Base-by-base conservation (phyloP, 495 filamentous ascomycete species). In the Penicillium robsamsonii region DNA sequence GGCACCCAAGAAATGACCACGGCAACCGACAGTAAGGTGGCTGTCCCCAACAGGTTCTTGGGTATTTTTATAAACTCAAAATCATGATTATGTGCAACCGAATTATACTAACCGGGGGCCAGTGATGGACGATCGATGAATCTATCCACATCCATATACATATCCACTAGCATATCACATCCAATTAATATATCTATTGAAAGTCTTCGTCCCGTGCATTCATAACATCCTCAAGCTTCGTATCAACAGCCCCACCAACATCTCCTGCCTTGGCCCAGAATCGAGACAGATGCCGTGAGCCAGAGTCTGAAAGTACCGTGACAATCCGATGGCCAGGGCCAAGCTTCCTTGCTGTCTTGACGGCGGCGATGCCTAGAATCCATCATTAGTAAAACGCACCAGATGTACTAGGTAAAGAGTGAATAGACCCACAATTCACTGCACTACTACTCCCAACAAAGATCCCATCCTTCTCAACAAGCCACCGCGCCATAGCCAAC, bases 391-490 rank as follows among this genome's bases (percentile, higher is more conserved):
- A 46, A 25, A 51, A 38, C 27, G 13, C 4, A 24, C 11, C 41
- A 50, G 37, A 29, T 42, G 38, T 30, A 33, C n/a, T 38, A 58
- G 24, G n/a, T 29, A 47, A 40, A 42, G 18, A 17, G 46, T 6
- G 15, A 60, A 35, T 37, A 37, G 20, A 78, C 83, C 73, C 64
- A 85, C 92, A 97, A 66, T 99, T 99, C 15, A 97, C 93, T 17
- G 93, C 90, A 70, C 87, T 96, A 66, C 90, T 96, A 62, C 92
- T 96, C 9, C 94, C 94, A 31, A 90, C 79, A 65, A 99, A 99
- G 35, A 99, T 86, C 0, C 94, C 94, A 68, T 99, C 94, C 62
- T 92, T 89, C 78, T 97, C 92, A 3, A 96, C 94, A 33, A 99
- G 74, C 88, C 91, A 96, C 57, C 90, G 78, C 15, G 93, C 94